Evolutionary conservation across 768 basidiomycete genomes (phyloP).

Genomic region (Leucogyrophana mollusca): DNA sequence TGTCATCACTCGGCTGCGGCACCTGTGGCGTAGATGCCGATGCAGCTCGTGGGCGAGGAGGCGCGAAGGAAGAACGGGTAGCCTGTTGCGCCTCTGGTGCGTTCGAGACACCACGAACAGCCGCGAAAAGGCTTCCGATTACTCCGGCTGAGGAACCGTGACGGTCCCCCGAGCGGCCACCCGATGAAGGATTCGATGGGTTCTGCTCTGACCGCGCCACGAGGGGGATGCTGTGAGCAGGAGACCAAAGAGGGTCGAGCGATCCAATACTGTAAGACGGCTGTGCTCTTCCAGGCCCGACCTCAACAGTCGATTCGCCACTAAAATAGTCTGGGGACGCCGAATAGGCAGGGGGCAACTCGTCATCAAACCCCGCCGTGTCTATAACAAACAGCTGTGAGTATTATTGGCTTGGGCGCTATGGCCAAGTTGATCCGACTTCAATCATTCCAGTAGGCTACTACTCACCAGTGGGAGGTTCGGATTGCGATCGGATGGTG

Average conservation of each 20-base stretch:
- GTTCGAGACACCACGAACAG: background rate
- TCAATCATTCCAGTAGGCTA: background rate
- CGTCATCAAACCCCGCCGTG: slow-evolving; percentile 33
- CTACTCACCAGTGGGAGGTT: no score
- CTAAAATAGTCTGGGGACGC: slow-evolving; percentile 42
- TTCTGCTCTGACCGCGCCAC: slow-evolving; percentile 64
- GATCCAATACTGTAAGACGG: no score
- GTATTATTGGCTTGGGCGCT: no score
- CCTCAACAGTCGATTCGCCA: slow-evolving; percentile 58
- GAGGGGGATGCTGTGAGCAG: slow-evolving; percentile 60
- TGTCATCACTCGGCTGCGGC: background rate
- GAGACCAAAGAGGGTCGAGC: no score
- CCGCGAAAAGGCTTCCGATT: no score
- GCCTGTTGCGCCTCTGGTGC: slow-evolving; percentile 3
- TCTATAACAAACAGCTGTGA: no score
- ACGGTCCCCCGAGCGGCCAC: no score
- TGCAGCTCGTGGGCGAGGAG: no score
- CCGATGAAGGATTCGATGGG: slow-evolving; percentile 8
- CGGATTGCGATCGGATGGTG: no score
- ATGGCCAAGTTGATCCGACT: background rate
- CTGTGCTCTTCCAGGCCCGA: slow-evolving; percentile 54
- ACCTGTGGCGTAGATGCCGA: no score
- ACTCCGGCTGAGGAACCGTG: no score
- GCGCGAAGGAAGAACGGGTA: no score
- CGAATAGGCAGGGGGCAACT: slow-evolving; percentile 63